Conservation (phyloP, 345 rosid genomes). For the Eucalyptus regnans region DNA sequence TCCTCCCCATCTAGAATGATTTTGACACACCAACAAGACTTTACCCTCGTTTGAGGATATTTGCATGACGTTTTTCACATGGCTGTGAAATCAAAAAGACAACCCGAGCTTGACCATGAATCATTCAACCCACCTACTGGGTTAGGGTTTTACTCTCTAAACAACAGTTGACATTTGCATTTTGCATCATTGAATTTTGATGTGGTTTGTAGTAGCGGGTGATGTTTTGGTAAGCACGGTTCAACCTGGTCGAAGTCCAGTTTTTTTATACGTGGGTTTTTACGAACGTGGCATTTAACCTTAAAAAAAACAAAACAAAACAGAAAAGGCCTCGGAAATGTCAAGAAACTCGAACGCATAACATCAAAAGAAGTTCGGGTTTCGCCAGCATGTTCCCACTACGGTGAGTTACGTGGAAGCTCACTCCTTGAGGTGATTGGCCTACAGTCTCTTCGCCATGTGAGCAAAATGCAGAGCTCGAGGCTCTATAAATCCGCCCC, state of each 20-base stretch:
- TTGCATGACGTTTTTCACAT: background rate
- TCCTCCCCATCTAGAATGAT: background rate
- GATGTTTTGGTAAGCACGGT: background rate
- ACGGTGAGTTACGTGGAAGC: conserved; percentile 25
- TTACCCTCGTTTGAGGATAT: background rate
- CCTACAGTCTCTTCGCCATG: background rate
- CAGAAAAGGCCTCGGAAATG: background rate
- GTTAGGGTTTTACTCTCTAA: background rate
- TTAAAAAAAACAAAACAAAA: background rate
- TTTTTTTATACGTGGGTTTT: background rate
- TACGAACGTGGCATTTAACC: background rate
- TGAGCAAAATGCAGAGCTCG: background rate
- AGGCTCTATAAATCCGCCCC: background rate
- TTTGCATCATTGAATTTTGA: background rate
- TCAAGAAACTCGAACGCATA: background rate
- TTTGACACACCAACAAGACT: background rate
- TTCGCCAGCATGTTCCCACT: conserved; percentile 10
- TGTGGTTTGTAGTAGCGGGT: background rate
- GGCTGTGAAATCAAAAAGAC: background rate
- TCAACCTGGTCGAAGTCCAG: background rate
- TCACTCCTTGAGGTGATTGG: background rate
- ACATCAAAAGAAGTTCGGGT: background rate
- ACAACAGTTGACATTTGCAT: background rate
- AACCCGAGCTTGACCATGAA: background rate
- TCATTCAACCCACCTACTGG: background rate